phyloP scores from a whole-genome alignment of 1,284 basidiomycete genomes.

The Tilletia caries region DNA sequence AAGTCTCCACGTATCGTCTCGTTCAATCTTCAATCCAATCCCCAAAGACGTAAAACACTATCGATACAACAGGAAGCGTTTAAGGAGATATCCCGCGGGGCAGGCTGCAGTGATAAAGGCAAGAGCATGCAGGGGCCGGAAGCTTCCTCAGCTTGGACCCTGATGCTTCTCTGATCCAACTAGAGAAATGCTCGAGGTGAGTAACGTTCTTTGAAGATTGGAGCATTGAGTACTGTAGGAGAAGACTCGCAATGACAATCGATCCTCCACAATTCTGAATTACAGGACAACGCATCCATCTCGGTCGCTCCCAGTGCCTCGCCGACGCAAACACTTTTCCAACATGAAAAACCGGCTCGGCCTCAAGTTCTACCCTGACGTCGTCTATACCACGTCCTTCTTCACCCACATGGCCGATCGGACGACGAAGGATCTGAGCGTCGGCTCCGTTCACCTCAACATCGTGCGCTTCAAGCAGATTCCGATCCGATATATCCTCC shows the following conservation, averaged over 20 bases:
- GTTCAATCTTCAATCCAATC: no score
- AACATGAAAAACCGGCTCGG: conserved; percentile 44
- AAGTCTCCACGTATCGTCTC: no score
- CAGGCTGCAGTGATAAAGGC: no score
- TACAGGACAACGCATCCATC: conserved; percentile 55
- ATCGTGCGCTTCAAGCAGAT: conserved; percentile 47
- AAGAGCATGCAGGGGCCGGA: no score
- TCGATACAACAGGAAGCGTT: no score
- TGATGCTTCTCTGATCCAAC: conserved; percentile 54
- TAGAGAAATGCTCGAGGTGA: conserved; percentile 53
- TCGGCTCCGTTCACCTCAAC: conserved; percentile 46
- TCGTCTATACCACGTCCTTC: conserved; percentile 46
- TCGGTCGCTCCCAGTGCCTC: conserved; percentile 51
- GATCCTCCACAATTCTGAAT: no score
- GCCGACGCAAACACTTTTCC: conserved; percentile 54
- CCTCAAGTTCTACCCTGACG: conserved; percentile 30
- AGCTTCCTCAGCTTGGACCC: conserved; percentile 53
- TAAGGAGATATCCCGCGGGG: no score
- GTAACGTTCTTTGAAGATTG: neutral
- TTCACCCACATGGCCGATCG: conserved; percentile 48
- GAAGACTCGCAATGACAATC: no score
- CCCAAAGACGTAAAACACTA: no score
- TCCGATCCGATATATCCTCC: conserved; percentile 56
- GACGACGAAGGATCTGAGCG: conserved; percentile 42
- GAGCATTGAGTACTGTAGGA: no score